Evolutionary conservation across 306 rosid species (phyloP), one percentile per base, ranked within the genome.

Genomic region (Ammopiptanthus mongolicus): DNA sequence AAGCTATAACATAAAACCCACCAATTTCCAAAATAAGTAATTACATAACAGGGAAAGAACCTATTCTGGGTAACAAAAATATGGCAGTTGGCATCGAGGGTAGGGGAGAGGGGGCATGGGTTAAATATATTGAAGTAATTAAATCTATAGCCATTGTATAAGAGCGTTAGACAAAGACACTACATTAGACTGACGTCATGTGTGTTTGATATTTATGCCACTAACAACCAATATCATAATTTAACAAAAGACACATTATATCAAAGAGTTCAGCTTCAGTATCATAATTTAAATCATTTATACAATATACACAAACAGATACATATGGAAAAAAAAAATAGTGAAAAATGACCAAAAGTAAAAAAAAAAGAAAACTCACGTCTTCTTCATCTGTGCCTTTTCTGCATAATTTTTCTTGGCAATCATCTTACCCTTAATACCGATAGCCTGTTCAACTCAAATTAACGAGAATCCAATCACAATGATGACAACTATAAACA

Each of bases 401-500:
- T 93, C 97, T 0, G 90, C 90, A 65, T 91, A 93, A n/a, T 89
- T 88, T 70, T 87, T 89, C 96, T 93, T 93, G 15, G 98, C 88
- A 74, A 93, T 80, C 81, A 84, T 83, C 84, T 93, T 93, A 0
- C 97, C 96, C 85, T 91, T 90, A 31, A 91, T 87, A 87, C 97
- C 98, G 64, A 93, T 17, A 46, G 91, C 69, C 98, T 93, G 84
- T 79, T 74, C 7, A 17, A 77, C 8, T 15, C 14, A 8, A 59
- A 47, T 42, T 1, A 84, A 52, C 25, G 25, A 69, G 59, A 53
- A 42, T 14, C 8, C 36, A 23, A 25, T 70, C 11, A 71, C 5
- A 55, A 21, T 19, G 21, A 44, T 29, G n/a, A 14, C 1, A 23
- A 34, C 3, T 39, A 31, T 50, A 37, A 12, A 65, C n/a, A 12